phyloP scores from a whole-genome alignment of 2,329 filamentous ascomycete species.

The Clonostachys solani region DNA sequence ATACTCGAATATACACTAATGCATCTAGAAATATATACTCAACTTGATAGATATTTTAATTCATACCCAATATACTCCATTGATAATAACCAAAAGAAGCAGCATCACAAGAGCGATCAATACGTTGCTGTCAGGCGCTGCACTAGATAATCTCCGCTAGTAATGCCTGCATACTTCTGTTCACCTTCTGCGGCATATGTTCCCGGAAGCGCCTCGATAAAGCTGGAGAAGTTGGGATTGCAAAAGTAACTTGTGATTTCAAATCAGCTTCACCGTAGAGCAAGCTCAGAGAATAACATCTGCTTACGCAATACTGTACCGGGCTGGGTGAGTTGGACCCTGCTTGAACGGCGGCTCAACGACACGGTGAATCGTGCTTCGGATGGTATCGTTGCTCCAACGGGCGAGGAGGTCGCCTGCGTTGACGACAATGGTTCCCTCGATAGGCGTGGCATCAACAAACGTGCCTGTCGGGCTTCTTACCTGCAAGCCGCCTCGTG shows the following conservation, averaged over 20 bases:
- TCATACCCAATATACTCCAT: no score
- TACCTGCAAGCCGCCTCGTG: conserved; percentile 50
- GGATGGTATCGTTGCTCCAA: conserved; percentile 90
- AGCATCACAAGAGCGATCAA: conserved; percentile 18
- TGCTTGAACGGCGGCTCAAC: conserved; percentile 71
- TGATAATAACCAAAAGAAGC: no score
- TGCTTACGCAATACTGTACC: conserved; percentile 79
- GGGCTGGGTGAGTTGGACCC: conserved; percentile 60
- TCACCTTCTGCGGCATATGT: conserved; percentile 61
- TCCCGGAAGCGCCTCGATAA: conserved; percentile 77
- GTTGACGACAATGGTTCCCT: conserved; percentile 80
- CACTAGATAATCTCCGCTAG: conserved; percentile 76
- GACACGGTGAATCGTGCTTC: conserved; percentile 84
- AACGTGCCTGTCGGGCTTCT: conserved; percentile 72
- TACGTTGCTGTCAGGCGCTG: conserved; percentile 75
- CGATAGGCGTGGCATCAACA: conserved; percentile 78
- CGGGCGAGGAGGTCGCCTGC: conserved; percentile 81
- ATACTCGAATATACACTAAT: no score
- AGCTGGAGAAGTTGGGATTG: conserved; percentile 73
- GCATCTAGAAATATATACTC: no score
- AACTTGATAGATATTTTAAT: no score
- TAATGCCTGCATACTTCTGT: conserved; percentile 77
- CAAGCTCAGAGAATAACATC: not conserved
- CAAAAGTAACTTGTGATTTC: conserved; percentile 68
- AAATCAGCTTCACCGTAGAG: not conserved